Base-by-base conservation (phyloP, 345 rosid genomes). In the Aethionema arabicum region DNA sequence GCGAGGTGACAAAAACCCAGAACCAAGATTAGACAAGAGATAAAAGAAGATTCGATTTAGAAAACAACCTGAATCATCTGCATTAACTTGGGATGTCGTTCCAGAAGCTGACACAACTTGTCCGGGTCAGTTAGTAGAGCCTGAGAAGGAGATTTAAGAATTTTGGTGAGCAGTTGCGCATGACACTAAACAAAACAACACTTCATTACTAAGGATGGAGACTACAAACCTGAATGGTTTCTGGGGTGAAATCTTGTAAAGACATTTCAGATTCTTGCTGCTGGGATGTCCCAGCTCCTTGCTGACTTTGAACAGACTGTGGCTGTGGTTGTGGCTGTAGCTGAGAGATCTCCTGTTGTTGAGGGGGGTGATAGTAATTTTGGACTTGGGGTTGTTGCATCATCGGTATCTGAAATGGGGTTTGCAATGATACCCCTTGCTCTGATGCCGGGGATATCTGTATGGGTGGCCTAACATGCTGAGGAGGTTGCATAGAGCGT, bases 51-150 rank as follows among this genome's bases (percentile, higher is more conserved):
- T 41, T 36, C 36, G 35, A 41, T 33, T 29, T 11, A 27, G 49
- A 43, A 29, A 55, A 29, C 11, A 65, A 91, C 99, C 99, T 93
- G 96, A 72, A 93, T 96, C 97, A 93, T 87, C 82, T 90, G 92
- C 95, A 93, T 87, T 69, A 93, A 42, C 68, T 86, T 93, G 6
- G 99, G 99, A 75, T 93, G 85, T 70, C 86, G 95, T 82, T 93
- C 97, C 87, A 93, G 66, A 71, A 93, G 92, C 79, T 92, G 89
- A 82, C 97, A 90, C 13, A 93, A 95, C 79, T 90, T 90, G 37
- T 93, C 95, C 21, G 90, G 83, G 80, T 93, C 90, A 38, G 87
- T 84, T 77, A 93, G 78, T 59, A 93, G 75, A 72, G 95, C 72
- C 99, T 93, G 95, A 59, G 31, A 38, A 72, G 36, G 43, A 21